phyloP scores from a whole-genome alignment of 2,329 filamentous ascomycete genomes.

The Aspergillus costaricaensis region DNA sequence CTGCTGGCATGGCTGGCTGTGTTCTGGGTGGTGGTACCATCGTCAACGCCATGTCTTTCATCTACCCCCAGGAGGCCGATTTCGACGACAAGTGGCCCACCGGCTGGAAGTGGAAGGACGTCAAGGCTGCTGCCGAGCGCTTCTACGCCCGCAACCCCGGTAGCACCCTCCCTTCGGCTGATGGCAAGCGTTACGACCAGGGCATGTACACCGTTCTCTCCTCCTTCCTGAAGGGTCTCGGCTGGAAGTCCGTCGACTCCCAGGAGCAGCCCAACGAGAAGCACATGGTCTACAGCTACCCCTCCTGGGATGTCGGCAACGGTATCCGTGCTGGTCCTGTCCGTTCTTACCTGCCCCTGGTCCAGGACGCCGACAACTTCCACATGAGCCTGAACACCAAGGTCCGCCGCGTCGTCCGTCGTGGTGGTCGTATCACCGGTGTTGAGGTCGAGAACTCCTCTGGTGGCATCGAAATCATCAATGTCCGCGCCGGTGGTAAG shows the following conservation, averaged over 20 bases:
- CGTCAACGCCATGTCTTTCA: constrained; percentile 23
- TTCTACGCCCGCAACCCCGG: constrained; percentile 71
- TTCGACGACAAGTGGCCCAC: constrained; percentile 71
- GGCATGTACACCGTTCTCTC: constrained; percentile 65
- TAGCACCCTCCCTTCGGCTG: constrained; percentile 64
- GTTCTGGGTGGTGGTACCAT: constrained; percentile 23
- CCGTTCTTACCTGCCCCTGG: constrained; percentile 67
- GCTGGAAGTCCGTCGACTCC: constrained; percentile 64
- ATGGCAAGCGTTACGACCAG: constrained; percentile 66
- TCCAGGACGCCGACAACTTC: constrained; percentile 63
- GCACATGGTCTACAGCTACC: constrained; percentile 64
- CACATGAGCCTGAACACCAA: constrained; percentile 65
- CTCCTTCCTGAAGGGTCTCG: constrained; percentile 58
- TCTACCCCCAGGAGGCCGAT: constrained; percentile 57
- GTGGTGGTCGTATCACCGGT: constrained; percentile 62
- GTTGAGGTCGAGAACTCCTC: constrained; percentile 21
- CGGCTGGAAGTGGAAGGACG: constrained; percentile 68
- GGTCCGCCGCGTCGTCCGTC: constrained; percentile 65
- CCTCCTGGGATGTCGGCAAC: constrained; percentile 65
- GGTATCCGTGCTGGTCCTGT: constrained; percentile 69
- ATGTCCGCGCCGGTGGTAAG: constrained; percentile 62
- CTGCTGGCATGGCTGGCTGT: constrained; percentile 22
- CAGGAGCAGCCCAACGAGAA: constrained; percentile 62
- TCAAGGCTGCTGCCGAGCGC: constrained; percentile 59
- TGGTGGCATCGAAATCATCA: constrained; percentile 59